Evolutionary conservation across 1,139 yeast genomes (phyloP).

Genomic region (Zygosaccharomyces pseudobailii): DNA sequence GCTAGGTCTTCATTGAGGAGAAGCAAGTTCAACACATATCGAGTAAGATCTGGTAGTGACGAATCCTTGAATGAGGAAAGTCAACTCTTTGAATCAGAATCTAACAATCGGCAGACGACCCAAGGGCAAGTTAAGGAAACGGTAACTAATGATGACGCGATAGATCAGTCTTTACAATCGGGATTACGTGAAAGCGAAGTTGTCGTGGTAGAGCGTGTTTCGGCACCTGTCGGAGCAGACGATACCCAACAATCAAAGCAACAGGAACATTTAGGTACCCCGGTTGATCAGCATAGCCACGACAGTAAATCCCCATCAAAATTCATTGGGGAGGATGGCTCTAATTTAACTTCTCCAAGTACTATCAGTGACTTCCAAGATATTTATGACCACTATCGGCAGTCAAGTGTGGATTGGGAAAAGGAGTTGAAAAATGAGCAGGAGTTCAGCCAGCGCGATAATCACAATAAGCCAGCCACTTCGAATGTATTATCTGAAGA

Average conservation of each 20-base stretch:
- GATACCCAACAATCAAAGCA: not conserved
- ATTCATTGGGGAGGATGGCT: constrained; percentile 2
- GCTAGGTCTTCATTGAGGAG: constrained; percentile 32
- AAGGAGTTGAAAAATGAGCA: constrained; percentile 9
- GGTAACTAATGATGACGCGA: not conserved
- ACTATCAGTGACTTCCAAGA: constrained; percentile 24
- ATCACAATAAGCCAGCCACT: not conserved
- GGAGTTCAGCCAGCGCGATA: constrained; percentile 2
- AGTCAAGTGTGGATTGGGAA: constrained; percentile 19
- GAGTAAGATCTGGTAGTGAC: constrained; percentile 15
- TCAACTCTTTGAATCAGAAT: not conserved
- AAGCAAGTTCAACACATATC: constrained; percentile 28
- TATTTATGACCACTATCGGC: constrained; percentile 29
- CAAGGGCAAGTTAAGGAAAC: not conserved
- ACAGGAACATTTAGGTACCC: not conserved
- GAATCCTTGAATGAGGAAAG: not conserved
- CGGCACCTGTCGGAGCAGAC: not conserved
- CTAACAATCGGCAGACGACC: not conserved
- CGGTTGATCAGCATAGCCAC: constrained; percentile 1
- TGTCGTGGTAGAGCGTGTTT: not conserved
- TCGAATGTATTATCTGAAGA: not conserved
- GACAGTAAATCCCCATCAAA: constrained; percentile 1
- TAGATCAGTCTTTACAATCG: not conserved
- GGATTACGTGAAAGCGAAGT: not conserved
- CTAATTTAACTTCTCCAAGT: constrained; percentile 16